phyloP scores from a whole-genome alignment of 2,329 filamentous ascomycete species.

The Byssothecium circinans region DNA sequence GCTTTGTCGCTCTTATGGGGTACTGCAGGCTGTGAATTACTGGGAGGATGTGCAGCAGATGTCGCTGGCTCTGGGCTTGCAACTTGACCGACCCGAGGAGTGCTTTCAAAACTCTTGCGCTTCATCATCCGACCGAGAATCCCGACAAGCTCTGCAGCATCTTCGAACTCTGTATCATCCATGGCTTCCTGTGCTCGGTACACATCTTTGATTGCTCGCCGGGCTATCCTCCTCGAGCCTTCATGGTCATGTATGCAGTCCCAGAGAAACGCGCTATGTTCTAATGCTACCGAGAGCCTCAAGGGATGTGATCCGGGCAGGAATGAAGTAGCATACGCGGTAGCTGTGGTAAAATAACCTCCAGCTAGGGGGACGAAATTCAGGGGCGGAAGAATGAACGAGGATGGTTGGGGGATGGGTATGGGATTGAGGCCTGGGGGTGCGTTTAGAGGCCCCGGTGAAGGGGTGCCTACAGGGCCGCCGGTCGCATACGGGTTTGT shows the following conservation, averaged over 20 bases:
- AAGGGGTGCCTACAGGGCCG: constrained; percentile 46
- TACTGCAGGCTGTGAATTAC: constrained; percentile 4
- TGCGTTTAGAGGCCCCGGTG: constrained; percentile 43
- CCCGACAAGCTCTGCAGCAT: constrained; percentile 84
- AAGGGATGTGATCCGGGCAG: constrained; percentile 89
- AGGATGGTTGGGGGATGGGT: constrained; percentile 53
- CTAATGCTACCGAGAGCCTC: constrained; percentile 84
- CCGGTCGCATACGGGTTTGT: constrained; percentile 52
- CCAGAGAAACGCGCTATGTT: constrained; percentile 90
- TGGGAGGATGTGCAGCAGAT: constrained; percentile 18
- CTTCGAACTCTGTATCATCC: constrained; percentile 92
- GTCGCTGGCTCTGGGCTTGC: constrained; percentile 32
- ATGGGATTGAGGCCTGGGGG: constrained; percentile 51
- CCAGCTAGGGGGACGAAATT: constrained; percentile 85
- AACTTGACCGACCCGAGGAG: constrained; percentile 36
- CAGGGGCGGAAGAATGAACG: constrained; percentile 76
- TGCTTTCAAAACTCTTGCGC: constrained; percentile 52
- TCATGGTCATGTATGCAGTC: constrained; percentile 86
- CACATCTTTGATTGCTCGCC: constrained; percentile 82
- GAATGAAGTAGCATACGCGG: constrained; percentile 70
- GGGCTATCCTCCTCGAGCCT: constrained; percentile 73
- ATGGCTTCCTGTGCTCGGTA: constrained; percentile 90
- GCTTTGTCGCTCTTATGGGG: constrained; percentile 13
- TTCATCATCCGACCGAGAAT: constrained; percentile 88
- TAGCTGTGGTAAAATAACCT: constrained; percentile 77